A percentile compares a stretch with the other conserved stretches of the same genome.
Evolutionary conservation across 768 basidiomycete species (phyloP).

Genomic region (Lactarius hengduanensis): DNA sequence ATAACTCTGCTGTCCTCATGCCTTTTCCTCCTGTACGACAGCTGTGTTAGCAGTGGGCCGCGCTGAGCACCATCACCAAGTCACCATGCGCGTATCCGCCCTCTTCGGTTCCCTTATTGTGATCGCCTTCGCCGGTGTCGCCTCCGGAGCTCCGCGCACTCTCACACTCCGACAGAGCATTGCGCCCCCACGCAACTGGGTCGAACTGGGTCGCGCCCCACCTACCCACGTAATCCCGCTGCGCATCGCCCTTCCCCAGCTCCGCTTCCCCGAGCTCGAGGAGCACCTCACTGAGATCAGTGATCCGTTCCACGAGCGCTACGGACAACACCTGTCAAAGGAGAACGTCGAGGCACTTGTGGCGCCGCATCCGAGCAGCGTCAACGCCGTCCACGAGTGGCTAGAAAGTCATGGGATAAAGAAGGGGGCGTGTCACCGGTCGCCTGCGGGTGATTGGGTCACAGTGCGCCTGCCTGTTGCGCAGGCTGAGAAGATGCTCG

Average conservation of each 20-base stretch:
- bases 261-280: conserved; percentile 31
- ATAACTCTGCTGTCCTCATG: not conserved
- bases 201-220: conserved; percentile 42
- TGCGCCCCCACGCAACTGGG: conserved; percentile 50
- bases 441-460: conserved; percentile 64
- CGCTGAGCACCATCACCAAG: not conserved
- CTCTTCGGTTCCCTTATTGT: not conserved
- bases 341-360: conserved; percentile 57
- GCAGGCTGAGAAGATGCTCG: conserved; percentile 59
- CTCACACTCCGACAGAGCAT: conserved; percentile 47
- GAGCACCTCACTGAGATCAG: conserved; percentile 31
- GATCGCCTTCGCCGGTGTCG: not conserved
- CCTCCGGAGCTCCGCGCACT: not conserved
- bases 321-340: conserved; percentile 46
- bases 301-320: conserved; percentile 31
- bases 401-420: conserved; percentile 49
- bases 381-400: conserved; percentile 54
- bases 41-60: not conserved
- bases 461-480: conserved; percentile 51
- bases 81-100: not conserved
- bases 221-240: conserved; percentile 49
- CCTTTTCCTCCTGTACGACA: not conserved
- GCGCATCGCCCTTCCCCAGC: conserved; percentile 37
- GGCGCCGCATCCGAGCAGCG: conserved; percentile 50
- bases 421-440: conserved; percentile 47